Base-by-base conservation (phyloP, 2,329 filamentous ascomycete species). In the Colletotrichum sp. region DNA sequence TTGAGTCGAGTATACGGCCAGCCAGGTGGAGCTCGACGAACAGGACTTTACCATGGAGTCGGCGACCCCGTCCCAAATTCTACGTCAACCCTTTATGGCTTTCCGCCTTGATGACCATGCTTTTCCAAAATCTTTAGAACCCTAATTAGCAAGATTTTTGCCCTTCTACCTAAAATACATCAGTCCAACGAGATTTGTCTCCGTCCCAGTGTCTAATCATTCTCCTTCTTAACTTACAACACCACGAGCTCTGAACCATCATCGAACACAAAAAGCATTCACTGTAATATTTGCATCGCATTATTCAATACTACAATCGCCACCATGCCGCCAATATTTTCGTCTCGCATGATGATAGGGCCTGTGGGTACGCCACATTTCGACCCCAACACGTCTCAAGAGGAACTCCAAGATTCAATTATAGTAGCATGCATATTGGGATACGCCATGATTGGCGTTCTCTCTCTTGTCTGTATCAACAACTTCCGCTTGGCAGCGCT, bases 401-500 rank as follows among this genome's bases (percentile, higher is more conserved):
- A 22, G 13, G 8, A 18, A 2, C 15, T 27, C 48, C 18, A 36
- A 34, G 34, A 43, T 6, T 16, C 32, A 25, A 15, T 66, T 28
- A 36, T 58, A 34, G 18, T 22, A 16, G 52, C 56, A 9, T 28
- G 15, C 6, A 8, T 36, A 10, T 9, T 56, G 3, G 25, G 39
- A 27, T 74, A 76, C 65, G 13, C 28, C 28, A 34, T 76, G 12
- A 5, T 68, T 8, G 74, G 70, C 13, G 8, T 65, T 32, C 10
- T 48, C 6, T 15, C 3, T 0, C 74, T 60, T 32, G 13, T 22
- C 25, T 16, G 36, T 65, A 6, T 60, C n/a, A 72, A 64, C 32
- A 60, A 34, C 5, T 55, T 28, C 8, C 56, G 62, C n/a, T 13
- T 65, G 4, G 25, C 48, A 27, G 36, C 18, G 34, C 27, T 62